A percentile compares a stretch with the other conserved stretches of the same genome.
Conservation (phyloP, 2,329 filamentous ascomycete species). For the Graphiopsis chlorocephala region DNA sequence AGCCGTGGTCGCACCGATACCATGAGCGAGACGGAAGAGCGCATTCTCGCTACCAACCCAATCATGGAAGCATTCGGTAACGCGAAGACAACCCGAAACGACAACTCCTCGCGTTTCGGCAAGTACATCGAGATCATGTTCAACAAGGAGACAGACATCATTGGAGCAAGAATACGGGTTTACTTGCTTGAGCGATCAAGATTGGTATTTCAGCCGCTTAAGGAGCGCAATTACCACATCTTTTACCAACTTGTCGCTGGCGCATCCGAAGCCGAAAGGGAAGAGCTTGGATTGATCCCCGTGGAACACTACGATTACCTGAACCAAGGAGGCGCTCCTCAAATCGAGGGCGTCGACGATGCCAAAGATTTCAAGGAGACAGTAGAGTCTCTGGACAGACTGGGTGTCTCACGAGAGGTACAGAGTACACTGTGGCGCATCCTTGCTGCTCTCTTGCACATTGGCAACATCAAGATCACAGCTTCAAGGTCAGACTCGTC, state of each 20-base stretch:
- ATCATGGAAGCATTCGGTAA: conserved; percentile 99
- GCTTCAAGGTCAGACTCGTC: conserved; percentile 85
- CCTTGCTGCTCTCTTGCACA: conserved; percentile 83
- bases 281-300: conserved; percentile 74
- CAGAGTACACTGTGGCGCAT: conserved; percentile 87
- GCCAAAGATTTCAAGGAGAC: conserved; percentile 90
- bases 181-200: conserved; percentile 94
- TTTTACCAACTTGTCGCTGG: conserved; percentile 97
- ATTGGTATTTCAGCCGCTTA: conserved; percentile 93
- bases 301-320: conserved; percentile 93
- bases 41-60: conserved; percentile 95
- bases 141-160: conserved; percentile 90
- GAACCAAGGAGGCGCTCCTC: conserved; percentile 88
- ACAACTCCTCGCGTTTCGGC: conserved; percentile 97
- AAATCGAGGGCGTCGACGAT: conserved; percentile 93
- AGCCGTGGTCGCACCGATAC: conserved; percentile 69
- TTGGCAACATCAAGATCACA: conserved; percentile 95
- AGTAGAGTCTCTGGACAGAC: conserved; percentile 78
- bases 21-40: conserved; percentile 98
- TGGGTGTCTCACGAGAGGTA: conserved; percentile 72
- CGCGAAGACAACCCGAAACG: conserved; percentile 98
- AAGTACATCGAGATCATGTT: conserved; percentile 99
- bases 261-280: conserved; percentile 76
- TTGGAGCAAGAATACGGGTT: conserved; percentile 93
- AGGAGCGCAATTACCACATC: conserved; percentile 98